Percentiles rank a stretch among this genome's conserved stretches.
These are phyloP conservation scores for Candida sp. DNA, from an alignment of 1,139 yeast species.

Conservation along the genomic window DNA sequence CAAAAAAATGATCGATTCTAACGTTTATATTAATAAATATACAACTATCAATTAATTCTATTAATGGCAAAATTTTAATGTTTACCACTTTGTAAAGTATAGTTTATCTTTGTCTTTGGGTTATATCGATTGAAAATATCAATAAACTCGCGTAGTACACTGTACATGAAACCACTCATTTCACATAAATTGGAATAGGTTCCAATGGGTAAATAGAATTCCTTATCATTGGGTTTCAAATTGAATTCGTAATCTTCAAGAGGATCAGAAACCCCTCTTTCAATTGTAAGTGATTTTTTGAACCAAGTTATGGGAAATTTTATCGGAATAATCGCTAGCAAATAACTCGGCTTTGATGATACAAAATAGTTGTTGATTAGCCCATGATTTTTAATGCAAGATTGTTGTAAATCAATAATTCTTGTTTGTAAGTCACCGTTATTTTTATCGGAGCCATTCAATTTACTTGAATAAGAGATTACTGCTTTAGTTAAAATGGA, in stretches of 20 bases:
- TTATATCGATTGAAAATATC: slow-evolving; percentile 19
- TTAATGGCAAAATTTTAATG: not conserved
- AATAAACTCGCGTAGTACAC: slow-evolving; percentile 29
- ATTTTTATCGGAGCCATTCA: slow-evolving; percentile 3
- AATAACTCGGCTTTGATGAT: slow-evolving; percentile 23
- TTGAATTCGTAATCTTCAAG: slow-evolving; percentile 6
- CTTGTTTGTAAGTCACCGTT: slow-evolving; percentile 16
- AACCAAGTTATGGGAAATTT: slow-evolving; percentile 35
- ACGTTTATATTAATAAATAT: no score
- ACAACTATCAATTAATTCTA: not conserved
- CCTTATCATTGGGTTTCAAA: slow-evolving; percentile 17
- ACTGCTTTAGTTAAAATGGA: slow-evolving; percentile 21
- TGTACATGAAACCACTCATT: slow-evolving; percentile 27
- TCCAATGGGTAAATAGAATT: slow-evolving; percentile 37
- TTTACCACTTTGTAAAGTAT: slow-evolving; percentile 18
- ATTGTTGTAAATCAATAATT: slow-evolving; percentile 27
- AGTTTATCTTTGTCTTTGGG: slow-evolving; percentile 11
- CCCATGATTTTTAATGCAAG: slow-evolving; percentile 20
- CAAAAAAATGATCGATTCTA: not conserved
- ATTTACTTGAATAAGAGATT: slow-evolving; percentile 18
- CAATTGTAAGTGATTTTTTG: slow-evolving; percentile 16
- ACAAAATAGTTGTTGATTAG: slow-evolving; percentile 19
- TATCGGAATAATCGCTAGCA: slow-evolving; percentile 24
- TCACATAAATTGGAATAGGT: slow-evolving; percentile 33
- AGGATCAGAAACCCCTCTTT: slow-evolving; percentile 8